A percentile compares a stretch with the other conserved stretches of the same genome.
These are phyloP conservation scores for Eucalyptus fibrosa DNA, from an alignment of 345 rosid genomes.

Conservation along the genomic window DNA sequence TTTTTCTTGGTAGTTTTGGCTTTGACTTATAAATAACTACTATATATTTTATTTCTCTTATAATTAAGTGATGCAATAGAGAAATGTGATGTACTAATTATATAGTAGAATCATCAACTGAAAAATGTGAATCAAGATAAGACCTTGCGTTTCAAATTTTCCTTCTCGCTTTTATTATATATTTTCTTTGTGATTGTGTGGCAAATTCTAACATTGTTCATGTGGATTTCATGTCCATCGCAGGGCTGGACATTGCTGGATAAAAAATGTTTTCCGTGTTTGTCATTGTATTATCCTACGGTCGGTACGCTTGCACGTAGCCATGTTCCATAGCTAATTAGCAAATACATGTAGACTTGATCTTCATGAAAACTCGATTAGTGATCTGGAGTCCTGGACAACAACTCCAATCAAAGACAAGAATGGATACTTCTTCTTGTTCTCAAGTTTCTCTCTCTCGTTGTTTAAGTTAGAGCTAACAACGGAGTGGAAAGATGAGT, in stretches of 20 bases:
- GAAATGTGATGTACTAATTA: too few species aligned
- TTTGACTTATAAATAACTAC: accelerated
- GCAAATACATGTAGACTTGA: background rate
- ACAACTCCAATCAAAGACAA: too few species aligned
- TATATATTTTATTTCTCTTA: too few species aligned
- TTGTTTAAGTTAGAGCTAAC: too few species aligned
- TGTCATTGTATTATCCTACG: background rate
- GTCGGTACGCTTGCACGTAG: background rate
- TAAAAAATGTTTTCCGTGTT: background rate
- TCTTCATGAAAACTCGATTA: background rate
- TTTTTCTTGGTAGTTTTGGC: accelerated
- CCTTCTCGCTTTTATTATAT: accelerated
- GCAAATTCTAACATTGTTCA: accelerated
- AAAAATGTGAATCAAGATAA: too few species aligned
- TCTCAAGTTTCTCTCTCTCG: too few species aligned
- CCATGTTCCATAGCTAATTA: background rate
- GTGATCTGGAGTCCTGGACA: too few species aligned
- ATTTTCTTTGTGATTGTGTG: too few species aligned
- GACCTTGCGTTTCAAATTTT: too few species aligned
- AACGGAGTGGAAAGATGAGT: accelerated
- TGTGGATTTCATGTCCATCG: background rate
- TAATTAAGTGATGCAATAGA: too few species aligned
- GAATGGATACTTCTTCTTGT: too few species aligned
- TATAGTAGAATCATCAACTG: accelerated
- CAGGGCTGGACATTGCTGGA: accelerated